Percentiles rank a stretch among this genome's conserved stretches.
phyloP scores from a whole-genome alignment of 306 rosid species.

The Rosa multiflora region DNA sequence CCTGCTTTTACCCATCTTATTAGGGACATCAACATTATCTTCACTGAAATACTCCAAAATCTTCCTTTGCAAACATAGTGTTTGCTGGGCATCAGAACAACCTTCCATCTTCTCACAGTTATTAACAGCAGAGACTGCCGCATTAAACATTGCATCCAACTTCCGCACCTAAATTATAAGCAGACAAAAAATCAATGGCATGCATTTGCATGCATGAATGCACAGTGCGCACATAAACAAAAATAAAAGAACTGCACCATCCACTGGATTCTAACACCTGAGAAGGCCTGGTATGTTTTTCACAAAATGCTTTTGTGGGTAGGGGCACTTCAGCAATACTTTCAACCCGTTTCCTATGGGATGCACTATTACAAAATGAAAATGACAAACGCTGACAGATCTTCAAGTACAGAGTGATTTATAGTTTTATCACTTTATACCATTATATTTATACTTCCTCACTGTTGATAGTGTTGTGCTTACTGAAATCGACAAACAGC shows the following conservation, averaged over 20 bases:
- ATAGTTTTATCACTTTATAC: too few relatives aligned
- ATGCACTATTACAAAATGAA: not conserved
- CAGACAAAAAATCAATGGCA: conserved; percentile 13
- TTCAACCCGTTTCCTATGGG: not conserved
- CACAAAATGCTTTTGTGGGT: not conserved
- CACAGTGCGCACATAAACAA: not conserved
- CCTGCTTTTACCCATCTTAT: conserved; percentile 75
- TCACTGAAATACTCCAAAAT: conserved; percentile 69
- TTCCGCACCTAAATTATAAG: conserved; percentile 62
- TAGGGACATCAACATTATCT: conserved; percentile 45
- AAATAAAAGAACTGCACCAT: conserved; percentile 3
- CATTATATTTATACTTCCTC: not conserved
- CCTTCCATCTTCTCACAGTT: conserved; percentile 60
- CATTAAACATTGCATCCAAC: conserved; percentile 77
- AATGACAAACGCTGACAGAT: not conserved
- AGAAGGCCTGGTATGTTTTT: not conserved
- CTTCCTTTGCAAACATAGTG: conserved; percentile 72
- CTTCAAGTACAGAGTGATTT: not conserved
- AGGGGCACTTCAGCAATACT: not conserved
- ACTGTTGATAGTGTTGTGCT: not conserved
- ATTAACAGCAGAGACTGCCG: conserved; percentile 61
- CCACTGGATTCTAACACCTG: not conserved
- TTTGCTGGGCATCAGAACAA: conserved; percentile 64
- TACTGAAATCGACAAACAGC: conserved; percentile 5
- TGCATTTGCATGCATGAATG: not conserved